A percentile compares a stretch with the other conserved stretches of the same genome.
Conservation (phyloP, 2,329 filamentous ascomycete species). For the Neocatenulostroma microsporum region DNA sequence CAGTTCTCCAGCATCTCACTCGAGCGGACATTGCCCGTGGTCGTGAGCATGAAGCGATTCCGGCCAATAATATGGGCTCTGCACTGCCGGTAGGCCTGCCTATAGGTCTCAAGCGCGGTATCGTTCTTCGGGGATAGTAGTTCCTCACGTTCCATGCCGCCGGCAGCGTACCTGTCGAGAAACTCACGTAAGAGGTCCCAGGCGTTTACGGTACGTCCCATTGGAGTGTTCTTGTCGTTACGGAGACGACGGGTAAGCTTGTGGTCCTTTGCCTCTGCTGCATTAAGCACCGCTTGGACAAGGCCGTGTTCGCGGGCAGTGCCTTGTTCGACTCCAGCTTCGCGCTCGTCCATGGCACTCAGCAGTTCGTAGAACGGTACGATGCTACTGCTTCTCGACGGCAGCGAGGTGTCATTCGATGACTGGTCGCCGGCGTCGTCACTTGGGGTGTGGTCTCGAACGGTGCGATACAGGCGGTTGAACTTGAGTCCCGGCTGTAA, state of each 20-base stretch:
- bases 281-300: background rate
- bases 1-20: constrained; percentile 8
- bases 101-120: background rate
- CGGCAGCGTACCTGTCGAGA: background rate
- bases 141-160: background rate
- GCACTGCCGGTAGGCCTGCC: constrained; percentile 9
- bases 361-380: constrained; percentile 9
- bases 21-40: constrained; percentile 9
- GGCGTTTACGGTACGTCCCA: background rate
- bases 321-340: background rate
- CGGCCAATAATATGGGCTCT: constrained; percentile 9
- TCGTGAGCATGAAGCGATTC: constrained; percentile 15
- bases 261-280: background rate
- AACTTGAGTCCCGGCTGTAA: constrained; percentile 4
- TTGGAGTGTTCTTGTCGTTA: background rate
- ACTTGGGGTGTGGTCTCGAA: constrained; percentile 5
- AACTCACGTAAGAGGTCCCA: constrained; percentile 1
- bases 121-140: background rate
- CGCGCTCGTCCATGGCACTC: constrained; percentile 6
- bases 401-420: background rate
- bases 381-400: no score
- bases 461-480: constrained; percentile 9
- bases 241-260: background rate
- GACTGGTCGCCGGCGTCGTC: background rate
- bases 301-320: background rate